phyloP scores from a whole-genome alignment of 1,284 basidiomycete genomes.

The Rhodotorula sp. region DNA sequence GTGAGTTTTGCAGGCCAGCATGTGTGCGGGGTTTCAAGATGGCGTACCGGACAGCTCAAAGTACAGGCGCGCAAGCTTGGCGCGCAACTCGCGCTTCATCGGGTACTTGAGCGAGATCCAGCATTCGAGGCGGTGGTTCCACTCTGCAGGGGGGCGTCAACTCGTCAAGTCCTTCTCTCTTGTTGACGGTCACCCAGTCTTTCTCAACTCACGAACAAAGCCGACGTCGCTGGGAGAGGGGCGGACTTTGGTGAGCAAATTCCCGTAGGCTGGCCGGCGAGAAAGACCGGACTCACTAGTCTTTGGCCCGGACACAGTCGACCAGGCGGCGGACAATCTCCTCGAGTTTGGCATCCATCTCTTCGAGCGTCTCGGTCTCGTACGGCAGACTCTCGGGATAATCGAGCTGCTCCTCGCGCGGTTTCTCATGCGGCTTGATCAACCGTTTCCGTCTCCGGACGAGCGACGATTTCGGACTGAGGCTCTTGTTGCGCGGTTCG shows the following conservation, averaged over 20 bases:
- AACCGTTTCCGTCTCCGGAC: slow-evolving; percentile 20
- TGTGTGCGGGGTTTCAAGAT: background rate
- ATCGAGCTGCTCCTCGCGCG: slow-evolving; percentile 42
- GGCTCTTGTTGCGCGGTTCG: background rate
- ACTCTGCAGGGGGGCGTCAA: slow-evolving; percentile 54
- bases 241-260: slow-evolving; percentile 50
- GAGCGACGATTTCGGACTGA: slow-evolving; percentile 3
- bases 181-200: background rate
- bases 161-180: background rate
- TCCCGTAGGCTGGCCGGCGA: slow-evolving; percentile 67
- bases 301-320: slow-evolving; percentile 75
- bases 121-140: slow-evolving; percentile 52
- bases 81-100: slow-evolving; percentile 74
- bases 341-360: slow-evolving; percentile 78
- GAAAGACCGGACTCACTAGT: slow-evolving; percentile 60
- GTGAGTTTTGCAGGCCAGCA: too few species aligned
- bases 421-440: slow-evolving; percentile 29
- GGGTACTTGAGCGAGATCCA: slow-evolving; percentile 82
- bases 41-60: slow-evolving; percentile 65
- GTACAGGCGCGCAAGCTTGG: slow-evolving; percentile 75
- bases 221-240: slow-evolving; percentile 36
- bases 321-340: slow-evolving; percentile 69
- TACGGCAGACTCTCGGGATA: slow-evolving; percentile 64
- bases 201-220: slow-evolving; percentile 36
- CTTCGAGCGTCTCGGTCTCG: slow-evolving; percentile 71